These are phyloP conservation scores for Lepidium didymum DNA, from an alignment of 345 rosid species.

Conservation along the genomic window DNA sequence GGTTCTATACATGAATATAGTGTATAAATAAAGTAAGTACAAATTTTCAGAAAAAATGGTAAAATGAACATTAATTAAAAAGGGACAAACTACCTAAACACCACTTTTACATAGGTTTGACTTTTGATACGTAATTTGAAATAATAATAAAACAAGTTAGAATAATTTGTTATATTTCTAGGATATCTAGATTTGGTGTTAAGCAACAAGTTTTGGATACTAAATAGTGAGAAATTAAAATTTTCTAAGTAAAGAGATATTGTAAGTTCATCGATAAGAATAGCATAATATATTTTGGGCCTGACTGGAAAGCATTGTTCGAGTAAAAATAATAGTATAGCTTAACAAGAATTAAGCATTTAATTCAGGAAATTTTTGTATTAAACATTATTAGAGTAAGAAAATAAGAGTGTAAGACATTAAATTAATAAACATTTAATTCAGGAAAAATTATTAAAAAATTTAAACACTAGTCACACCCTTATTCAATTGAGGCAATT, in stretches of 20 bases:
- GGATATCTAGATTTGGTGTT: neutral
- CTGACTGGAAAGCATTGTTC: no score
- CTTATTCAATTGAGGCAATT: neutral
- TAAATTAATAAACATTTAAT: no score
- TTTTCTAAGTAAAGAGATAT: neutral
- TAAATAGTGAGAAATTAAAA: neutral
- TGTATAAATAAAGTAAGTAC: neutral
- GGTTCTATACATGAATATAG: neutral
- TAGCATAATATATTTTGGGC: neutral
- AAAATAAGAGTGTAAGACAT: no score
- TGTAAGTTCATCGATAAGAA: neutral
- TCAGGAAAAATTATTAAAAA: no score
- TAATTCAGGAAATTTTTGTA: no score
- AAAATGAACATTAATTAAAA: neutral
- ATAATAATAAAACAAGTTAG: no score
- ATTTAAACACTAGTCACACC: no score
- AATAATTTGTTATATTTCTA: neutral
- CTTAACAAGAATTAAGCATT: no score
- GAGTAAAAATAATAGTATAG: no score
- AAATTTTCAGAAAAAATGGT: neutral
- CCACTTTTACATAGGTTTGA: neutral
- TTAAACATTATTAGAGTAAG: no score
- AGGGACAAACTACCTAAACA: neutral
- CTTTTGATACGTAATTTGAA: neutral
- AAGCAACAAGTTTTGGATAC: neutral